Evolutionary conservation across 1,139 yeast genomes (phyloP), one percentile per base, ranked within the genome.

Genomic region (Diutina rugosa): DNA sequence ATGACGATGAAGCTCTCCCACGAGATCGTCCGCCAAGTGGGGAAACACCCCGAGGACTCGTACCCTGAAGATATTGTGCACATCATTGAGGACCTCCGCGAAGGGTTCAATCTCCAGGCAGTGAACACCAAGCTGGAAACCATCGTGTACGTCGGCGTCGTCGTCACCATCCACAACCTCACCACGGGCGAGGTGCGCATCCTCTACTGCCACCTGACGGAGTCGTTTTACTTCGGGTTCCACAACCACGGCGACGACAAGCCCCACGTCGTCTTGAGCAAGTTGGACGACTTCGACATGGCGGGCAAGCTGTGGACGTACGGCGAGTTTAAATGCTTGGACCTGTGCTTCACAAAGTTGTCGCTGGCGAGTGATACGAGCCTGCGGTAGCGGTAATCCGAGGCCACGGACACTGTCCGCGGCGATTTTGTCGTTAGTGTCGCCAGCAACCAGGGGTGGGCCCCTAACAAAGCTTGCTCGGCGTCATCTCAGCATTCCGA

Each of bases 131-230:
- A 55, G 9, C 60, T 60, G 1, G 60, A 59, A 9, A 51, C 58
- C 7, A 58, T 63, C 4, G 51, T 69, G 2, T 76, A 76, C 58
- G 66, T 72, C 49, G 79, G 79, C 1, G 70, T 67, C 7, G 59
- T 76, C 6, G 60, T 71, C 3, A 54, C 68, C 1, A 56, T 73
- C 4, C 61, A 64, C 10, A 56, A 65, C 28, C 56, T 58, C 9
- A 18, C 51, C 3, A 57, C 56, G 1, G 58, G 60, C 1, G 51
- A 47, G 9, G 60, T 57, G 21, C 63, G 62, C n/a, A 56, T 76
- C 6, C 64, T 71, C 2, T 76, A 72, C 57, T 73, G 77, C 56
- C 80, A 76, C 59, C 72, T 73, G 46, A 76, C 79, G 0, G 78
- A 74, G 58, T 64, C 77, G 2, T 76, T 76, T 57, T 72, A 72